Conservation (phyloP, 179 eudicot species). For the Pouteria campechiana region DNA sequence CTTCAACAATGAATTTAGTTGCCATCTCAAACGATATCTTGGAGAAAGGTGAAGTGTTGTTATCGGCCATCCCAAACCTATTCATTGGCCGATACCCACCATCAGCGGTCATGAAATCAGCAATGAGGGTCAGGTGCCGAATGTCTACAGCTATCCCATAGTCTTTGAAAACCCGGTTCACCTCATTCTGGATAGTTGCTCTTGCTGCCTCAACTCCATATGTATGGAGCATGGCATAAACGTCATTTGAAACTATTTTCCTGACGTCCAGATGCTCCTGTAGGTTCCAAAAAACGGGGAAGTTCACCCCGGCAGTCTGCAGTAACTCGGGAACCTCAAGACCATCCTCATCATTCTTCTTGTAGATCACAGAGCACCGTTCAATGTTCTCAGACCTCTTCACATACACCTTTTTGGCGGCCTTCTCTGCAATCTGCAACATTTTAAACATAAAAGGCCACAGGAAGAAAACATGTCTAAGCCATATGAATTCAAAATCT, state of each 20-base stretch:
- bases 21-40: slow-evolving; percentile 92
- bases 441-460: neutral
- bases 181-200: slow-evolving; percentile 62
- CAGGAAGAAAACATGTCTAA: neutral
- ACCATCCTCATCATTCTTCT: neutral
- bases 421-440: slow-evolving; percentile 68
- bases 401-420: slow-evolving; percentile 69
- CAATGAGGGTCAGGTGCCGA: slow-evolving; percentile 73
- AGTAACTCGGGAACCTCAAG: slow-evolving; percentile 37
- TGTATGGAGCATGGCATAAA: slow-evolving; percentile 52
- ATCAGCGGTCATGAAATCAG: slow-evolving; percentile 83
- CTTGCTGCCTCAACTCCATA: slow-evolving; percentile 97
- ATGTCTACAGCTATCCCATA: slow-evolving; percentile 86
- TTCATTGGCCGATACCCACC: slow-evolving; percentile 81
- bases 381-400: slow-evolving; percentile 74
- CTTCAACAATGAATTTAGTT: slow-evolving; percentile 72
- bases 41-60: slow-evolving; percentile 58
- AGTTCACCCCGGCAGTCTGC: slow-evolving; percentile 81
- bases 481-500: neutral
- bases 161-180: slow-evolving; percentile 60
- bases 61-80: slow-evolving; percentile 68
- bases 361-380: slow-evolving; percentile 45
- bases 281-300: slow-evolving; percentile 72
- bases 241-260: slow-evolving; percentile 59
- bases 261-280: slow-evolving; percentile 62